These are phyloP conservation scores for Chalciporus piperatus DNA, from an alignment of 768 basidiomycete species.

Conservation along the genomic window DNA sequence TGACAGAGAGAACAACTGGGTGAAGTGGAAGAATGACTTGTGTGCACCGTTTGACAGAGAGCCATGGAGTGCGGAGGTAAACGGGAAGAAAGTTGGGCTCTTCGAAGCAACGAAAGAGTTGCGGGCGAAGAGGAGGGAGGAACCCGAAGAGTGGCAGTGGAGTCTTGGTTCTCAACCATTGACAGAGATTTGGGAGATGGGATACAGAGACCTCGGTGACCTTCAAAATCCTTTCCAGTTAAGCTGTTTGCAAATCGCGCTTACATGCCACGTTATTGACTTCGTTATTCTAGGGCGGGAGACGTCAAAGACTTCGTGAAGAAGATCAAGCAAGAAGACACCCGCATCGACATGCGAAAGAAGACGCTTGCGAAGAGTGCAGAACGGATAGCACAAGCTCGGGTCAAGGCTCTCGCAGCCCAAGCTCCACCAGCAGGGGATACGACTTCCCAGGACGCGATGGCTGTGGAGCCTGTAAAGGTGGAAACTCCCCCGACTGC, in stretches of 20 bases:
- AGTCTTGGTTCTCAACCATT: conserved; percentile 64
- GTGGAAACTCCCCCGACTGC: conserved; percentile 9
- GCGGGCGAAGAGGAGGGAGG: conserved; percentile 54
- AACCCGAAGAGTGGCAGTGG: conserved; percentile 62
- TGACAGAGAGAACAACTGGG: conserved; percentile 86
- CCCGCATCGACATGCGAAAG: conserved; percentile 52
- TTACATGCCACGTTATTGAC: conserved; percentile 1
- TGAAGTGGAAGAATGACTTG: conserved; percentile 83
- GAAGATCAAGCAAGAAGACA: conserved; percentile 66
- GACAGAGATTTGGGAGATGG: conserved; percentile 84
- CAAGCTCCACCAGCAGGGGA: conserved; percentile 23
- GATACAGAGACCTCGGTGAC: conserved; percentile 62
- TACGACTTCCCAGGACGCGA: conserved; percentile 17
- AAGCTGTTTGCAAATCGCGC: conserved; percentile 24
- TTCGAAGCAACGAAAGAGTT: conserved; percentile 57
- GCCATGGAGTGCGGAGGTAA: conserved; percentile 51
- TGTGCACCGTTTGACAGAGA: conserved; percentile 80
- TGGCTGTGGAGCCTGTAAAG: conserved; percentile 19
- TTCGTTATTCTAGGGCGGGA: conserved; percentile 48
- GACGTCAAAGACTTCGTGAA: conserved; percentile 74
- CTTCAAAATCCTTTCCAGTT: conserved; percentile 68
- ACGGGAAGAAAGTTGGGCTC: conserved; percentile 50
- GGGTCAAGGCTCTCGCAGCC: conserved; percentile 41
- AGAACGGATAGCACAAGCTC: conserved; percentile 37
- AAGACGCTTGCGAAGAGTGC: conserved; percentile 37